Evolutionary conservation across 176 grass and related monocot species (phyloP).

Genomic region (Pontederia crassipes): DNA sequence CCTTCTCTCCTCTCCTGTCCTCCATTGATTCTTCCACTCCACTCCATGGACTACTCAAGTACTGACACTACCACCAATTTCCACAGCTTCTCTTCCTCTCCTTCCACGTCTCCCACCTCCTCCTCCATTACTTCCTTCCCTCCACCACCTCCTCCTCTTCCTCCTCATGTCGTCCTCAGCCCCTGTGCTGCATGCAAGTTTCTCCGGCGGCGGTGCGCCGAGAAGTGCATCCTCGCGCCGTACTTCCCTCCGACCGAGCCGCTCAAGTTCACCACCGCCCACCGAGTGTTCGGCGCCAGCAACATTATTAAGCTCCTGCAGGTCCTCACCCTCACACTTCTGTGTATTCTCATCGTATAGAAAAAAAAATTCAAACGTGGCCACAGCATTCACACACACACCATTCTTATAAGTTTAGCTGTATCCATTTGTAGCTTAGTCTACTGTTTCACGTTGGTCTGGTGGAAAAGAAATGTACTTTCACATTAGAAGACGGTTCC

Average conservation of each 20-base stretch:
- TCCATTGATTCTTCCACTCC: not conserved
- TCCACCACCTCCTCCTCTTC: conserved; percentile 2
- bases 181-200: conserved; percentile 95
- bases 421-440: too few species aligned
- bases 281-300: conserved; percentile 88
- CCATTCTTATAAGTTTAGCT: too few species aligned
- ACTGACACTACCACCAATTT: not conserved
- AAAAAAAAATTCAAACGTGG: too few species aligned
- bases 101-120: not conserved
- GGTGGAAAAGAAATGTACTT: too few species aligned
- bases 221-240: conserved; percentile 78
- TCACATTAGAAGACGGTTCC: too few species aligned
- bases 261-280: conserved; percentile 81
- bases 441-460: too few species aligned
- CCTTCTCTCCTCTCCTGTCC: not conserved
- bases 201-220: conserved; percentile 72
- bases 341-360: not conserved
- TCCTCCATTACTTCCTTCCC: not conserved
- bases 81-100: not conserved
- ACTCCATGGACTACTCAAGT: conserved; percentile 3
- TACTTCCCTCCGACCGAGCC: conserved; percentile 83
- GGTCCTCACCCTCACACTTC: conserved; percentile 13
- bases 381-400: not conserved
- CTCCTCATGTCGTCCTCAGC: conserved; percentile 40
- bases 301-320: conserved; percentile 95